Evolutionary conservation across 352 stramenopile genomes (phyloP), one percentile per base, ranked within the genome.

Genomic region (Pythium dissimile): DNA sequence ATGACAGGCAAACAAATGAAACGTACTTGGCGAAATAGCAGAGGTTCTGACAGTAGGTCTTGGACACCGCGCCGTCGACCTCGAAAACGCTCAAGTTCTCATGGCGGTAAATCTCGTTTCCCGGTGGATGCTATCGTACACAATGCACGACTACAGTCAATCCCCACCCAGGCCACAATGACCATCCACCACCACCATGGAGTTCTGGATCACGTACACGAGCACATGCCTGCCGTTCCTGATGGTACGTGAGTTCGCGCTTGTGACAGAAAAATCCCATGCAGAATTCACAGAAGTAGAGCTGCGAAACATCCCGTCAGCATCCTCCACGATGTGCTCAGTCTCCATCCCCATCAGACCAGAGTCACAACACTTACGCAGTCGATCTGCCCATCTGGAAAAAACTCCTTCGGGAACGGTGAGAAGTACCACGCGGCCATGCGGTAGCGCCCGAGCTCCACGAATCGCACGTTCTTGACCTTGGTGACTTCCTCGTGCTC

Each of bases 401-500:
- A 92, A 59, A 92, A 88, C 70, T 99, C 95, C 61, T 98, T 98
- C 2, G 96, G 96, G 53, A 99, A 96, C 11, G 96, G 96, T 21
- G 89, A 98, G 67, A 98, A 99, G 71, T 99, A 99, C 95, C 95
- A 98, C 18, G 89, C 95, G 39, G 95, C 90, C 90, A 98, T 97
- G 59, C 89, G 92, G 75, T 86, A 91, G 41, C 82, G 78, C 5
- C 96, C 96, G 35, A 99, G 81, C 67, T 99, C 93, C 15, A 99
- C 80, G 63, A 91, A 96, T 12, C 90, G 84, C 31, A 99, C 93
- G 83, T 99, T 99, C 73, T 97, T 97, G 46, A 97, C 86, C 80
- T 98, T 98, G 26, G 95, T 98, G 12, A 98, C 93, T 63, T 99
- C 95, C 64, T 99, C 97, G 74, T 99, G 97, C 66, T 99, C 97